phyloP scores from a whole-genome alignment of 768 basidiomycete species.

The Tricholoma sp. region DNA sequence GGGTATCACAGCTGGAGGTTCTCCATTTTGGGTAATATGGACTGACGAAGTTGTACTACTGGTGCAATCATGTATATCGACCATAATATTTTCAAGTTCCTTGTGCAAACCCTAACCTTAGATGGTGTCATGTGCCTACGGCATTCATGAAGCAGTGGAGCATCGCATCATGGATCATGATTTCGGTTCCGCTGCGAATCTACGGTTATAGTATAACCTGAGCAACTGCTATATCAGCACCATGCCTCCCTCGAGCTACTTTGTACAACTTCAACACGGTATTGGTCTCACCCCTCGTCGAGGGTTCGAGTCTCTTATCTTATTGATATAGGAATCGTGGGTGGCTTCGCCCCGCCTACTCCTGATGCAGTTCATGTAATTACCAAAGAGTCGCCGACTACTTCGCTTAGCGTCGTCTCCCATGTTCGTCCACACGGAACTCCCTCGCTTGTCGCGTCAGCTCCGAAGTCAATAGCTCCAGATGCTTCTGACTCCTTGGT shows the following conservation, averaged over 20 bases:
- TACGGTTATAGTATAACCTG: neutral
- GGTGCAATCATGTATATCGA: neutral
- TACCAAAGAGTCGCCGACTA: conserved; percentile 30
- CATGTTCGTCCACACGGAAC: conserved; percentile 46
- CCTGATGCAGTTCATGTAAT: conserved; percentile 52
- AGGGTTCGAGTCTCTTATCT: neutral
- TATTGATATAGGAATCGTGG: conserved; percentile 54
- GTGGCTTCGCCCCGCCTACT: conserved; percentile 70
- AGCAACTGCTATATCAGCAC: neutral
- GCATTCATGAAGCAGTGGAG: too few species aligned
- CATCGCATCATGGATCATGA: too few species aligned
- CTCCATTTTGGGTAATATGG: neutral
- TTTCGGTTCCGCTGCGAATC: neutral
- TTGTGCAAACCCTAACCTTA: conserved; percentile 1
- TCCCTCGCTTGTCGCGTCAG: conserved; percentile 32
- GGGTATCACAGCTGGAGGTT: neutral
- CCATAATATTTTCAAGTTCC: neutral
- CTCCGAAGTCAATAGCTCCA: conserved; percentile 35
- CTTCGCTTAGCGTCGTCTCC: conserved; percentile 38
- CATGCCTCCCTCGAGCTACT: conserved; percentile 49
- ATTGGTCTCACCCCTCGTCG: conserved; percentile 1
- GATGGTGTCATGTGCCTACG: neutral
- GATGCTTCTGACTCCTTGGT: conserved; percentile 36
- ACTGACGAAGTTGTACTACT: neutral
- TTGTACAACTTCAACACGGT: conserved; percentile 61